phyloP scores from a whole-genome alignment of 2,329 filamentous ascomycete species.

The Juglanconis sp. region DNA sequence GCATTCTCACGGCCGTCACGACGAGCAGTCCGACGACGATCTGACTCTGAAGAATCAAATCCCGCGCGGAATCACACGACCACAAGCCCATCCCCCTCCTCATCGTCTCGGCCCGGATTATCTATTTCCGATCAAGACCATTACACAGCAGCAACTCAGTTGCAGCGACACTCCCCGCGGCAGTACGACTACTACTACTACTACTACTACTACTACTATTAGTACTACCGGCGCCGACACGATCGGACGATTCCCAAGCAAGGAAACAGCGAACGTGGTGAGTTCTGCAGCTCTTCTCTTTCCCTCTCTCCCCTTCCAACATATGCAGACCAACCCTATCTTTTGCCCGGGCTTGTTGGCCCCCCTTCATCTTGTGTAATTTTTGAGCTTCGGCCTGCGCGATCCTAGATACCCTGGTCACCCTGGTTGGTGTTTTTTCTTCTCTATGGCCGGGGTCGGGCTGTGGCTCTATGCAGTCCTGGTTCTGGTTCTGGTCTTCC shows the following conservation, averaged over 20 bases:
- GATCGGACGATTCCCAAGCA: neutral
- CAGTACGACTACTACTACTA: neutral
- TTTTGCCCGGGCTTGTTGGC: neutral
- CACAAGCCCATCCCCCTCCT: neutral
- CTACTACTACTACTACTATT: neutral
- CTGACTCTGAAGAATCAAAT: constrained; percentile 1
- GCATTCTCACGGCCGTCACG: neutral
- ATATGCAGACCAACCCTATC: neutral
- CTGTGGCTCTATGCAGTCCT: neutral
- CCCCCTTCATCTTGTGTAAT: neutral
- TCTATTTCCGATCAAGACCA: constrained; percentile 4
- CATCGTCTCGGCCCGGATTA: neutral
- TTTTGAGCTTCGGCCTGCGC: neutral
- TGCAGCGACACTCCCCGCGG: neutral
- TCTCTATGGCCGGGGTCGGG: neutral
- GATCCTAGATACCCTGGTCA: neutral
- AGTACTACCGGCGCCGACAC: neutral
- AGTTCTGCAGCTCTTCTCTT: neutral
- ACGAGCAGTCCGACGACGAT: neutral
- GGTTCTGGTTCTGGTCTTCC: constrained; percentile 3
- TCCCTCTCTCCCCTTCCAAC: neutral
- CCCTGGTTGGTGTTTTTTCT: neutral
- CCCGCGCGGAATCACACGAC: neutral
- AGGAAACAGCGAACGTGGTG: constrained; percentile 9
- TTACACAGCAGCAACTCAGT: constrained; percentile 4